These are phyloP conservation scores for Datura wrightii DNA, from an alignment of 257 asterid genomes.

Conservation along the genomic window DNA sequence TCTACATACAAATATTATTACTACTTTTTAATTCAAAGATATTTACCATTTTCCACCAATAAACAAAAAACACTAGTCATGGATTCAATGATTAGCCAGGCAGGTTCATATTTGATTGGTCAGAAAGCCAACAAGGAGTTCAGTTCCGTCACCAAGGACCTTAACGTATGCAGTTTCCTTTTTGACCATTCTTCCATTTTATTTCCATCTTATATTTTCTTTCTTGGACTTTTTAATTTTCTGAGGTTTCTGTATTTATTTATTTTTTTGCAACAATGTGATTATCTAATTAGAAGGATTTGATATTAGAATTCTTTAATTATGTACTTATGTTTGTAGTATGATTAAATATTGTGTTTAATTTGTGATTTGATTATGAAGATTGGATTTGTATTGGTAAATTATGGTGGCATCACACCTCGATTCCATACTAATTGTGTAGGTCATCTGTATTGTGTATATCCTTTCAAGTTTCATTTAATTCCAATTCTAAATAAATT, in stretches of 20 bases:
- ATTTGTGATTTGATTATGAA: neutral
- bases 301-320: neutral
- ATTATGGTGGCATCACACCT: neutral
- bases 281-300: neutral
- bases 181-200: neutral
- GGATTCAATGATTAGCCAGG: conserved; percentile 84
- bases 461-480: neutral
- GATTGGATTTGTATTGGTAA: neutral
- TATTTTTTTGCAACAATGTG: neutral
- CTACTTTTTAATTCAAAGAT: neutral
- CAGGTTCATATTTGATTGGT: conserved; percentile 85
- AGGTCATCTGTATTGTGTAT: too few species aligned
- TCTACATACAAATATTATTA: neutral
- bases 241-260: too few species aligned
- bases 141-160: conserved; percentile 73
- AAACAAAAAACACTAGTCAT: conserved; percentile 30
- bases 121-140: conserved; percentile 73
- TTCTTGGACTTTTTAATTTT: neutral
- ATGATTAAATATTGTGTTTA: neutral
- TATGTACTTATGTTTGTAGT: neutral
- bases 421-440: too few species aligned
- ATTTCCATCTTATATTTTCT: neutral
- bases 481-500: neutral
- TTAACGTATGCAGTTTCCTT: conserved; percentile 55
- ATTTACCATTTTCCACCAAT: neutral